phyloP scores from a whole-genome alignment of 2,329 filamentous ascomycete genomes.

The Colletotrichum limetticola region DNA sequence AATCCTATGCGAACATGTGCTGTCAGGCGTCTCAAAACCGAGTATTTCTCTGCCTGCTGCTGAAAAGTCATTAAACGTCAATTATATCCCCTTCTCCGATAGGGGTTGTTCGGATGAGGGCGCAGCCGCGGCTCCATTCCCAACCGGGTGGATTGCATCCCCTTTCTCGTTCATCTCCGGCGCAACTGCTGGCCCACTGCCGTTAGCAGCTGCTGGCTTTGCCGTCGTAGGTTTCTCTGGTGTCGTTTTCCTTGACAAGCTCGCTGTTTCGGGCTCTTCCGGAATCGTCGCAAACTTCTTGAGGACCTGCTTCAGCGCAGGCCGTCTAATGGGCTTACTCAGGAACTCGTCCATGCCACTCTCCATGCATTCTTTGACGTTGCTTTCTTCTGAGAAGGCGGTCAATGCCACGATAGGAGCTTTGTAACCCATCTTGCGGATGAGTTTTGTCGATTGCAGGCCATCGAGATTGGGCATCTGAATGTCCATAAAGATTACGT shows the following conservation, averaged over 20 bases:
- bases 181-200: not conserved
- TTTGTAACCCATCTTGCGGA: constrained; percentile 86
- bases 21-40: constrained; percentile 4
- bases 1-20: constrained; percentile 8
- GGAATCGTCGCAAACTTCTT: constrained; percentile 86
- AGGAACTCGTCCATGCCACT: constrained; percentile 95
- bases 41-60: not conserved
- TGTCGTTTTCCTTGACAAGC: constrained; percentile 46
- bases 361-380: constrained; percentile 86
- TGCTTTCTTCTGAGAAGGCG: constrained; percentile 90
- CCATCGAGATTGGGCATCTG: constrained; percentile 96
- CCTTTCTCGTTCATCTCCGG: constrained; percentile 17
- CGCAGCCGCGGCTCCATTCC: constrained; percentile 9
- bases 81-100: constrained; percentile 21
- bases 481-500: constrained; percentile 96
- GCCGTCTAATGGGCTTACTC: constrained; percentile 79
- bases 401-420: constrained; percentile 92
- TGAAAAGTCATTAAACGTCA: constrained; percentile 12
- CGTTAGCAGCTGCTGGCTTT: constrained; percentile 34
- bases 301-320: constrained; percentile 85
- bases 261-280: constrained; percentile 69
- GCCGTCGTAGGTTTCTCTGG: constrained; percentile 37
- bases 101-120: constrained; percentile 9
- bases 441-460: constrained; percentile 84
- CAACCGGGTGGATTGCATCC: constrained; percentile 7